These are phyloP conservation scores for Pistacia vera DNA, from an alignment of 345 rosid genomes.

Conservation along the genomic window DNA sequence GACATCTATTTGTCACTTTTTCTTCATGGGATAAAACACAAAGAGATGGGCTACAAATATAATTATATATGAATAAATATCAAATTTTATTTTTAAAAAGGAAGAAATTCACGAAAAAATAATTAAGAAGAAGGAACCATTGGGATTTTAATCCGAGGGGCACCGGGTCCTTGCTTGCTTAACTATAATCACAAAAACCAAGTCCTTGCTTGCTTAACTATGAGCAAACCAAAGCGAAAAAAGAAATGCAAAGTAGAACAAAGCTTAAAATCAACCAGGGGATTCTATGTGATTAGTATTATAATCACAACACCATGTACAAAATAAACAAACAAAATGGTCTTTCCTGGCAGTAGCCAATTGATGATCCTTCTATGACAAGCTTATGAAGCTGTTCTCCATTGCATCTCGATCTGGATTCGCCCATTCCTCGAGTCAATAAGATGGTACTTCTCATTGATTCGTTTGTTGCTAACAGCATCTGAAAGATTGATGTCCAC, in stretches of 20 bases:
- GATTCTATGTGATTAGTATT: background rate
- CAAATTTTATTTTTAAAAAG: no score
- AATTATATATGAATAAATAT: no score
- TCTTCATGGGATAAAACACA: no score
- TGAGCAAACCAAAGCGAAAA: background rate
- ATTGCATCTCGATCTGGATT: slow-evolving; percentile 85
- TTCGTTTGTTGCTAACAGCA: slow-evolving; percentile 81
- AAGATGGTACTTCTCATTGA: slow-evolving; percentile 85
- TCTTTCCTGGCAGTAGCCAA: background rate
- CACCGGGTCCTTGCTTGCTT: background rate
- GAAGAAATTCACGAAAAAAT: no score
- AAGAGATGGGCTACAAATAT: no score
- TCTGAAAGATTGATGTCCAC: slow-evolving; percentile 70
- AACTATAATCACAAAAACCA: background rate
- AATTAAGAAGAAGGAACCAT: no score
- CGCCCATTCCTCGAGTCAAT: slow-evolving; percentile 89
- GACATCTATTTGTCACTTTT: no score
- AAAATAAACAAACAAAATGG: slow-evolving; percentile 4
- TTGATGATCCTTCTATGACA: background rate
- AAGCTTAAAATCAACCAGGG: background rate
- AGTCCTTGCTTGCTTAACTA: background rate
- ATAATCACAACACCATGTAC: slow-evolving; percentile 9
- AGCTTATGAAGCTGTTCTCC: slow-evolving; percentile 69
- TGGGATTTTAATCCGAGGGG: no score
- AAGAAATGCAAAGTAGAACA: background rate